These are phyloP conservation scores for Blastocystis sp. DNA, from an alignment of 352 stramenopile species.

Conservation along the genomic window DNA sequence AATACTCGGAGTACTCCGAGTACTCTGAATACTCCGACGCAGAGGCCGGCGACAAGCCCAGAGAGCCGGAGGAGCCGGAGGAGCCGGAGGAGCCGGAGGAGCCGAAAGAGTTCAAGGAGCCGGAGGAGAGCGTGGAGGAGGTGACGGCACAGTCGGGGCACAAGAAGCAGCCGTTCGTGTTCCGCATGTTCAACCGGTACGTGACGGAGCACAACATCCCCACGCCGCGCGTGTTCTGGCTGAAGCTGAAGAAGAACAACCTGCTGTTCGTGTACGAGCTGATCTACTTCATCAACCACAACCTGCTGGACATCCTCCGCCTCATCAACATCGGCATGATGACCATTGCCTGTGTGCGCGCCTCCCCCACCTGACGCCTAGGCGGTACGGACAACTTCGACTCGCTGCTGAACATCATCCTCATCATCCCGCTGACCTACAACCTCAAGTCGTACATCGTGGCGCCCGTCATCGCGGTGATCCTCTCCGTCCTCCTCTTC, in stretches of 20 bases:
- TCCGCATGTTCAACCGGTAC: constrained; percentile 55
- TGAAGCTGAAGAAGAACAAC: constrained; percentile 51
- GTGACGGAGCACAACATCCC: constrained; percentile 35
- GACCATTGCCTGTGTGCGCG: constrained; percentile 25
- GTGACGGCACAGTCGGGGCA: not conserved
- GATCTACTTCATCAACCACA: constrained; percentile 37
- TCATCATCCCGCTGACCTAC: constrained; percentile 57
- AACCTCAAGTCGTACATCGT: constrained; percentile 60
- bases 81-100: not conserved
- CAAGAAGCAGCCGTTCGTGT: constrained; percentile 21
- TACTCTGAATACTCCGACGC: not conserved
- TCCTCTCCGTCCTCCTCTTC: constrained; percentile 48
- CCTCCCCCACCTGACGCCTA: not conserved
- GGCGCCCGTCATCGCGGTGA: constrained; percentile 28
- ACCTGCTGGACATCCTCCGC: constrained; percentile 52
- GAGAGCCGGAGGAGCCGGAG: not conserved
- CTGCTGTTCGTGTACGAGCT: constrained; percentile 38
- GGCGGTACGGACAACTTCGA: constrained; percentile 62
- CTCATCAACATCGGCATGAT: constrained; percentile 66
- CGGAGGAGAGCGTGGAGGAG: not conserved
- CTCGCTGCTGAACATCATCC: constrained; percentile 48
- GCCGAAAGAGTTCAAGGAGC: not conserved
- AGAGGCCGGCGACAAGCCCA: not conserved
- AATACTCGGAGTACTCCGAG: not conserved
- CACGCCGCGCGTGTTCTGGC: constrained; percentile 39